These are phyloP conservation scores for Coemansia sp. DNA, from an alignment of 192 early-diverging fungal genomes.

Conservation along the genomic window DNA sequence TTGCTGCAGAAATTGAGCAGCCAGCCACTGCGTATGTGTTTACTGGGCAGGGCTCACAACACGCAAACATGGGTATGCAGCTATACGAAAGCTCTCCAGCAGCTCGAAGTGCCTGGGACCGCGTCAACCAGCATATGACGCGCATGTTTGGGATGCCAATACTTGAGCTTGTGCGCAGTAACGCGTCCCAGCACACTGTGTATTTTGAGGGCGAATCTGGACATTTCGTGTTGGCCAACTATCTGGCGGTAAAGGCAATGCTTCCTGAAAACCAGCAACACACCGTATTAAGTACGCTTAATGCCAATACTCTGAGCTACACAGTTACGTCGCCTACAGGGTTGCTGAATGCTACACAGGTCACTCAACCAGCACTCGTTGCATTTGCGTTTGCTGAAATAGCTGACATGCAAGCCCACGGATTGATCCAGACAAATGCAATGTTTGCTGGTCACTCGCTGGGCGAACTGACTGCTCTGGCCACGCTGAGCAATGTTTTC, in stretches of 20 bases:
- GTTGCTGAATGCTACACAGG: slow-evolving; percentile 88
- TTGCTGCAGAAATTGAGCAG: slow-evolving; percentile 87
- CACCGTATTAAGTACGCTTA: too few relatives aligned
- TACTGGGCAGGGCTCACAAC: slow-evolving; percentile 94
- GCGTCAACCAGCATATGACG: slow-evolving; percentile 80
- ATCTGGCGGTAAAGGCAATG: slow-evolving; percentile 28
- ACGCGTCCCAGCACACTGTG: too few relatives aligned
- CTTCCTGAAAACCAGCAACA: too few relatives aligned
- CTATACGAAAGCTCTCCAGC: slow-evolving; percentile 77
- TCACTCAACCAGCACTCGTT: slow-evolving; percentile 78
- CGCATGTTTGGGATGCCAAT: slow-evolving; percentile 58
- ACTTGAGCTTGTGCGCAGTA: too few relatives aligned
- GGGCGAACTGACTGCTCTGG: slow-evolving; percentile 84
- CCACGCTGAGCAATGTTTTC: slow-evolving; percentile 75
- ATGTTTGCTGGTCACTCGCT: slow-evolving; percentile 92
- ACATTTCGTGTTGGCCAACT: slow-evolving; percentile 71
- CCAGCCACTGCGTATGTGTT: slow-evolving; percentile 89
- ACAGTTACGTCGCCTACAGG: slow-evolving; percentile 53
- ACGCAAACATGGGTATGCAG: slow-evolving; percentile 94
- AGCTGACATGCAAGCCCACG: slow-evolving; percentile 83
- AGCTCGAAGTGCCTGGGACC: slow-evolving; percentile 85
- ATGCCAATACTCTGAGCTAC: too few relatives aligned
- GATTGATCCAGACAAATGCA: slow-evolving; percentile 72
- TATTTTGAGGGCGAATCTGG: slow-evolving; percentile 41
- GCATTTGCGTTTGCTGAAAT: slow-evolving; percentile 86